These are phyloP conservation scores for Plantago ovata DNA, from an alignment of 257 asterid species.

Conservation along the genomic window DNA sequence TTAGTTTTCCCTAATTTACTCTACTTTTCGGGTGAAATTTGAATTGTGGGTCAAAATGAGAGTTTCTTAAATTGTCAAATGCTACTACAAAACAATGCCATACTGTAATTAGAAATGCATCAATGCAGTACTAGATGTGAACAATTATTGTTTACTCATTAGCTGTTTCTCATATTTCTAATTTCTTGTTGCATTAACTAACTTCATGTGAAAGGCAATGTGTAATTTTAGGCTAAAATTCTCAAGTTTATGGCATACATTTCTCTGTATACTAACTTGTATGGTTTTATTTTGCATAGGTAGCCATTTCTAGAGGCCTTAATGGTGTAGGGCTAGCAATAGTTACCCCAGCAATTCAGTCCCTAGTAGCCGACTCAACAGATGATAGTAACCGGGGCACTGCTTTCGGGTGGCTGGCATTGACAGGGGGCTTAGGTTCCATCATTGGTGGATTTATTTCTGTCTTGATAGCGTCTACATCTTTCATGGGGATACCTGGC, in stretches of 20 bases:
- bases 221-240: no score
- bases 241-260: not conserved
- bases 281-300: conserved; percentile 34
- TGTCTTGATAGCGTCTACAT: conserved; percentile 54
- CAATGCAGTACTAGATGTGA: no score
- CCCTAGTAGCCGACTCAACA: conserved; percentile 91
- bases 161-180: not conserved
- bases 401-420: conserved; percentile 83
- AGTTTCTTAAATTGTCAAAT: no score
- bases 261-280: conserved; percentile 1
- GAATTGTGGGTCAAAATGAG: no score
- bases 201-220: no score
- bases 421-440: conserved; percentile 68
- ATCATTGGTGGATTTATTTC: conserved; percentile 67
- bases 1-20: no score
- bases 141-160: no score
- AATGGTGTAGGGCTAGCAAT: conserved; percentile 93
- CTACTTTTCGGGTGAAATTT: no score
- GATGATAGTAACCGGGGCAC: conserved; percentile 76
- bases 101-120: no score
- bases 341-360: conserved; percentile 75
- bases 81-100: no score
- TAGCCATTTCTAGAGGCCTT: conserved; percentile 84
- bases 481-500: conserved; percentile 76
- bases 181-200: no score